Conservation (phyloP, 305 asterid species). For the Solanum aculeatissimum region DNA sequence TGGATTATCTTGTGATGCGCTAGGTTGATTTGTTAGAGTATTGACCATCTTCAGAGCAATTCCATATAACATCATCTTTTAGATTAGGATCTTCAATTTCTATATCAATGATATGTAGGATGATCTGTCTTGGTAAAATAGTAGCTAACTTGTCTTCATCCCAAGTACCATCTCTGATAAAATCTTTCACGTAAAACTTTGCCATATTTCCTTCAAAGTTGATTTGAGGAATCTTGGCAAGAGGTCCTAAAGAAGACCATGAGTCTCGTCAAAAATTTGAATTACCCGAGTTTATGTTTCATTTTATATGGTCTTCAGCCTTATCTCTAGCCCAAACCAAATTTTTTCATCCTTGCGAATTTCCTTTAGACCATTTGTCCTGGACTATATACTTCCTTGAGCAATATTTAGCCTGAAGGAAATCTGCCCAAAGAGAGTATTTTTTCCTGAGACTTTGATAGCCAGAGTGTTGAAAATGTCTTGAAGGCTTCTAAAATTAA, state of each 20-base stretch:
- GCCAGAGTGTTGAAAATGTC: background rate
- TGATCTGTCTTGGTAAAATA: background rate
- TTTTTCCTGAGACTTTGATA: background rate
- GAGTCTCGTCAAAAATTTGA: background rate
- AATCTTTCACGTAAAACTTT: background rate
- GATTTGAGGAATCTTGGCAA: background rate
- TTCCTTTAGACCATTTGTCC: background rate
- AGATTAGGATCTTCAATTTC: background rate
- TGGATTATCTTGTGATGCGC: background rate
- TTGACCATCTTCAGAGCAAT: background rate
- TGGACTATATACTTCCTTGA: background rate
- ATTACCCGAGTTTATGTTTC: background rate
- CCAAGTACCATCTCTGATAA: background rate
- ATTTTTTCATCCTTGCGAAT: background rate
- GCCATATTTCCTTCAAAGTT: background rate
- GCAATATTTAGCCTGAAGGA: background rate
- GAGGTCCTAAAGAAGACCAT: background rate
- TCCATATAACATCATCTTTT: background rate
- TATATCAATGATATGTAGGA: background rate
- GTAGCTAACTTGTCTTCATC: background rate
- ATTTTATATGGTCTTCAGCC: too few relatives aligned
- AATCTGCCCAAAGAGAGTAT: background rate
- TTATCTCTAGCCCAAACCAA: background rate
- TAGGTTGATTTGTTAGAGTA: background rate
- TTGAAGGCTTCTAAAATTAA: background rate